Evolutionary conservation across 140 eudicot species (phyloP), one percentile per base, ranked within the genome.

Genomic region (Stevia rebaudiana): DNA sequence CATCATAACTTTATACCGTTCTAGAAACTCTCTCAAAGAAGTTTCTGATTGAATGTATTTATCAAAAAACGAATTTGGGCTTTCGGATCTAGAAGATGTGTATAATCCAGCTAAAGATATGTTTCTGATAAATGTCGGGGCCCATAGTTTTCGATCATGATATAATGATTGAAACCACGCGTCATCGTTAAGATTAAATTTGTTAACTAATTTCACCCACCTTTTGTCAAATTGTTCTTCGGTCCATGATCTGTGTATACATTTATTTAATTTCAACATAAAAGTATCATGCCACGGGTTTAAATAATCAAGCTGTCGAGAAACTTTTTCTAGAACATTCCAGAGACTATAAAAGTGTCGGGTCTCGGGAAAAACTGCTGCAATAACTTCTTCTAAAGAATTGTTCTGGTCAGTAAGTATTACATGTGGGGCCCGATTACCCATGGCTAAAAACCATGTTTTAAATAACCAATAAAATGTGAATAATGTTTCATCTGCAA

Each of bases 371-470:
- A 86, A 75, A 10, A 86, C 87, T 13, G 81, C 61, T 2, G 69
- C 58, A 55, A 83, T 70, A 40, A 95, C 97, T 31, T 82, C 79
- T 79, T 79, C 86, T 23, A 89, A 65, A 53, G 80, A 77, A 68
- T 56, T 78, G 53, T 69, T 83, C 60, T 81, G 95, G 61, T 86
- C 95, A 8, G 81, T 83, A 2, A 89, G 76, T 52, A 89, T 68
- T 53, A 89, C 85, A 71, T 50, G 70, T 23, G 97, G 97, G 70
- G 79, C 79, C 53, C 65, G 74, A 17, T 81, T 81, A 3, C 95
- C 97, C 94, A 89, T 89, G 66, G 97, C 81, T 75, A 83, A 59
- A 56, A 74, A 75, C 95, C 95, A 86, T 15, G 95, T 79, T 57
- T 81, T 83, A 73, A 89, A 68, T 68, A 89, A 76, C 97, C 97